These are phyloP conservation scores for Eruca vesicaria DNA, from an alignment of 441 rosid species.

Conservation along the genomic window DNA sequence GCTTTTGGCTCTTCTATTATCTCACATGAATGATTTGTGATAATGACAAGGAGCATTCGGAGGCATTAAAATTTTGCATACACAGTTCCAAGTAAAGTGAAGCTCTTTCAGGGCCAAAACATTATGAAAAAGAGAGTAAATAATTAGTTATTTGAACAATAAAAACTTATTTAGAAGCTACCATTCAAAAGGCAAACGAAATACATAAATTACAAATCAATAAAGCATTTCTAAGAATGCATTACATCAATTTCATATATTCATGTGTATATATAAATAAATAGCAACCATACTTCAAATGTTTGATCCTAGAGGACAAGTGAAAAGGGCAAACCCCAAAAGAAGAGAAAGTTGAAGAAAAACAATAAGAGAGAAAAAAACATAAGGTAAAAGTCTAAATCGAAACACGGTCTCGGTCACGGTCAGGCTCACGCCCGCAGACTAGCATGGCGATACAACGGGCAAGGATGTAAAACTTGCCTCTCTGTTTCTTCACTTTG, in stretches of 20 bases:
- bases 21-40: background rate
- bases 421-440: conserved; percentile 61
- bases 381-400: conserved; percentile 7
- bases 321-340: background rate
- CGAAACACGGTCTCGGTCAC: conserved; percentile 12
- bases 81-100: background rate
- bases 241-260: conserved; percentile 18
- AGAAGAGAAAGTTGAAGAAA: background rate
- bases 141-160: conserved; percentile 12
- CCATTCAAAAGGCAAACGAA: background rate
- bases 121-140: background rate
- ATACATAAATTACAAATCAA: background rate
- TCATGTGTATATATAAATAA: conserved; percentile 18
- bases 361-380: background rate
- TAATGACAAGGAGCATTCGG: background rate
- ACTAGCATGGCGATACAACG: conserved; percentile 87
- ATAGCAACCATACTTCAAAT: conserved; percentile 20
- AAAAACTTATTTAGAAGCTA: background rate
- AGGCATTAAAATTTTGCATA: background rate
- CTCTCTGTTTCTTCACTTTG: conserved; percentile 76
- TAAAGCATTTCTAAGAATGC: no score
- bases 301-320: conserved; percentile 13
- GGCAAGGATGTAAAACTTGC: conserved; percentile 84
- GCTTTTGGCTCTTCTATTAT: background rate
- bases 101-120: background rate